Conservation (phyloP, 228 moss, liverwort and hornwort species). For the Sphagnum magellanicum region DNA sequence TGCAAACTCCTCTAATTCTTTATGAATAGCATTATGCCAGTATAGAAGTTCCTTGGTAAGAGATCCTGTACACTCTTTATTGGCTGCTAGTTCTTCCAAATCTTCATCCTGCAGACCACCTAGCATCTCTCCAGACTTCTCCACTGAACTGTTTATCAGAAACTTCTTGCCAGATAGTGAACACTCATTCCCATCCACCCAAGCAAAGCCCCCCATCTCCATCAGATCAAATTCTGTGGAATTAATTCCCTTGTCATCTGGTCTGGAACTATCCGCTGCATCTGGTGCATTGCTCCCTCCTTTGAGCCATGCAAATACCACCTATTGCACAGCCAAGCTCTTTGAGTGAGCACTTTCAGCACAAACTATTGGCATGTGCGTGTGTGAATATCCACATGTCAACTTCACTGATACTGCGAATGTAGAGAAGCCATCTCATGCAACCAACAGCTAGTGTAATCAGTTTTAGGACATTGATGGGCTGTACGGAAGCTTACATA, state of each 20-base stretch:
- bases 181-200: too few species aligned
- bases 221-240: constrained; percentile 47
- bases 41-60: constrained; percentile 88
- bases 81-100: constrained; percentile 27
- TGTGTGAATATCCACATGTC: too few species aligned
- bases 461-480: too few species aligned
- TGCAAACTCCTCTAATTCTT: constrained; percentile 77
- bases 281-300: constrained; percentile 58
- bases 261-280: constrained; percentile 18
- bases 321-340: constrained; percentile 26
- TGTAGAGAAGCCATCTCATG: too few species aligned
- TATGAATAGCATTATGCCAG: constrained; percentile 92
- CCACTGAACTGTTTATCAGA: constrained; percentile 9
- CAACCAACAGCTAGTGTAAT: too few species aligned
- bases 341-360: too few species aligned
- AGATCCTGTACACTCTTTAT: constrained; percentile 34
- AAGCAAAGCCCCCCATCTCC: constrained; percentile 34
- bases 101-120: constrained; percentile 37
- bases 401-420: too few species aligned
- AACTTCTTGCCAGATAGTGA: too few species aligned
- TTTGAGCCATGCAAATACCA: constrained; percentile 91
- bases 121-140: constrained; percentile 17
- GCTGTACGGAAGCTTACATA: too few species aligned
- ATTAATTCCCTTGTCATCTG: constrained; percentile 43
- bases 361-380: too few species aligned